Evolutionary conservation across 345 rosid species (phyloP), one percentile per base, ranked within the genome.

Genomic region (Erysimum cheiranthoides): DNA sequence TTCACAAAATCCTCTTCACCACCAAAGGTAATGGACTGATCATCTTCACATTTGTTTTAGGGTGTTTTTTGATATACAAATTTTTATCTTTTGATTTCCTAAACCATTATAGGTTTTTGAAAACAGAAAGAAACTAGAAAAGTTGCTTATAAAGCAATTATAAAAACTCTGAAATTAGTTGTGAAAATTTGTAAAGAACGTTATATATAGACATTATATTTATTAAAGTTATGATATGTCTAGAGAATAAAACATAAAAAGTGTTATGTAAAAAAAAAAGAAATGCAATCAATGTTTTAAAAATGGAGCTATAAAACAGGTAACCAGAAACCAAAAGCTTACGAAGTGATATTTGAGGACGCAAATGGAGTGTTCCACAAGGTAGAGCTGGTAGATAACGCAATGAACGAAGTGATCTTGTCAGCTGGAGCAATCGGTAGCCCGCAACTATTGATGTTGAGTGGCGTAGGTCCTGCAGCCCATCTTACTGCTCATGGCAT

Each of bases 351-450:
- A 59, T 59, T 17, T 59, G 43, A 59, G 9, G 63, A 59, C 9
- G 4, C n/a, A 5, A 59, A 59, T 59, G 63, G 63, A 59, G 63
- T 59, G 43, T 59, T 59, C 30, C 63, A 59, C 45, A 59, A 59
- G 43, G 30, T 0, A 59, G 42, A 59, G 18, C n/a, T 59, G 17
- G 25, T 43, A 59, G 35, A 32, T 3, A 38, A 72, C 30, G 6
- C 54, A 1, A 81, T 38, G 68, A 88, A 68, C 57, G 93, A 90
- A 83, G 70, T 89, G 28, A 85, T 90, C 17, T 4, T 85, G 45
- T 73, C 96, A 2, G 90, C 93, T 0, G 93, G 96, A 3, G 92
- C 96, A 14, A 12, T 91, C 0, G 92, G 94, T 13, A 91, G 94
- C 80, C 97, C 94, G 5, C 92, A 89, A 14, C 42, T 87, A 9